Percentiles rank a stretch among this genome's conserved stretches.
phyloP scores from a whole-genome alignment of 345 rosid species.

The Punica granatum region DNA sequence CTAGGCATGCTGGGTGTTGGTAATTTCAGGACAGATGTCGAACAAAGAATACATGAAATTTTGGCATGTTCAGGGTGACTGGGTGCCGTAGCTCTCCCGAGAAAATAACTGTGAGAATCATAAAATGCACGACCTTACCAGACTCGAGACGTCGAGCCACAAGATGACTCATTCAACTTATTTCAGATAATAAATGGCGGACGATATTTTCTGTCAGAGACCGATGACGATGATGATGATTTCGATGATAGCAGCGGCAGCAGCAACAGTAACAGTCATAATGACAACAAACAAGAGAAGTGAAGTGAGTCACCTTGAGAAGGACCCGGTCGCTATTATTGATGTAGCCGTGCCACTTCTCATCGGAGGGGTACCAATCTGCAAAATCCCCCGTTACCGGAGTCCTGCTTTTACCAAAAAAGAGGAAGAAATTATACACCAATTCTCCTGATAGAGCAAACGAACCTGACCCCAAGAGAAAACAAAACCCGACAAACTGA shows the following conservation, averaged over 20 bases:
- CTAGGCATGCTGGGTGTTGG: too few relatives aligned
- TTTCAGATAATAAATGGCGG: not conserved
- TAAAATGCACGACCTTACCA: not conserved
- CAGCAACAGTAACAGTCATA: not conserved
- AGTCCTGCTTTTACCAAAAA: conserved; percentile 31
- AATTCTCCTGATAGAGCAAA: not conserved
- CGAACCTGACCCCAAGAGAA: not conserved
- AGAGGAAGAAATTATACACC: not conserved
- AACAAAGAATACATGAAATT: too few relatives aligned
- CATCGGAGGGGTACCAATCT: conserved; percentile 83
- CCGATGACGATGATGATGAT: not conserved
- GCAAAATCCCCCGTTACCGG: conserved; percentile 58
- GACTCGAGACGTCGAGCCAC: not conserved
- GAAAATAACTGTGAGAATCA: not conserved
- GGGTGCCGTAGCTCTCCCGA: too few relatives aligned
- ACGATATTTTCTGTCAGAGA: not conserved
- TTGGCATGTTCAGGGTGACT: too few relatives aligned
- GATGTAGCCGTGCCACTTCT: conserved; percentile 94
- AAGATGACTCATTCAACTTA: not conserved
- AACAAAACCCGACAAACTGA: not conserved
- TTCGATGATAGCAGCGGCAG: not conserved
- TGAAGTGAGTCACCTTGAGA: conserved; percentile 55
- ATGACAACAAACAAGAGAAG: not conserved
- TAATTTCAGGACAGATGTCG: too few relatives aligned
- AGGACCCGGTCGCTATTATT: conserved; percentile 85